Evolutionary conservation across 2,329 filamentous ascomycete genomes (phyloP).

Genomic region (Claviceps africana): DNA sequence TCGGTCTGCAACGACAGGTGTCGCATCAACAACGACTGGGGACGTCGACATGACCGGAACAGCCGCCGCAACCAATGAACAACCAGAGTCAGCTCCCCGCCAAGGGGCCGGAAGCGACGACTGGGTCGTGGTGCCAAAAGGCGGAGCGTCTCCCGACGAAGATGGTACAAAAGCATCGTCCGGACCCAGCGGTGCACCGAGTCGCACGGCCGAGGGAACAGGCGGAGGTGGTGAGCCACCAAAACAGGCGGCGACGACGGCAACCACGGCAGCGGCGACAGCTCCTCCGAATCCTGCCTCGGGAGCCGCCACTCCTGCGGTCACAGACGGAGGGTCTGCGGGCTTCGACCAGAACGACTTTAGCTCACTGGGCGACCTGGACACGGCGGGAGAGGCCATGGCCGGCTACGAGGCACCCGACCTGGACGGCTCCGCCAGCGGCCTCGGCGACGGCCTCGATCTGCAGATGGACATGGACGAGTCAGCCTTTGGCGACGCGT

Average conservation of each 20-base stretch:
- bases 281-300: slow-evolving; percentile 25
- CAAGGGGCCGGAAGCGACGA: slow-evolving; percentile 45
- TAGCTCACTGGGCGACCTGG: slow-evolving; percentile 48
- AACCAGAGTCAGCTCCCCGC: slow-evolving; percentile 30
- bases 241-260: slow-evolving; percentile 9
- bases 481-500: slow-evolving; percentile 72
- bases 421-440: slow-evolving; percentile 28
- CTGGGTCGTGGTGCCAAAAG: slow-evolving; percentile 63
- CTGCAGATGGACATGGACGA: slow-evolving; percentile 59
- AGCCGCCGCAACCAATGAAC: slow-evolving; percentile 20
- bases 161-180: slow-evolving; percentile 8
- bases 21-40: neutral
- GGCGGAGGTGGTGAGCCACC: slow-evolving; percentile 1
- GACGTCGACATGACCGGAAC: slow-evolving; percentile 42
- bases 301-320: slow-evolving; percentile 29
- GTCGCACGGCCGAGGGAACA: neutral
- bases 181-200: neutral
- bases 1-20: neutral
- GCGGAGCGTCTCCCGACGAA: slow-evolving; percentile 31
- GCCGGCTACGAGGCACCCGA: slow-evolving; percentile 50
- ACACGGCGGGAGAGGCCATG: slow-evolving; percentile 59
- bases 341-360: slow-evolving; percentile 46
- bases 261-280: neutral
- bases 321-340: slow-evolving; percentile 27
- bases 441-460: slow-evolving; percentile 41